Evolutionary conservation across 768 basidiomycete genomes (phyloP).

Genomic region (Rhizopogon vinicolor): DNA sequence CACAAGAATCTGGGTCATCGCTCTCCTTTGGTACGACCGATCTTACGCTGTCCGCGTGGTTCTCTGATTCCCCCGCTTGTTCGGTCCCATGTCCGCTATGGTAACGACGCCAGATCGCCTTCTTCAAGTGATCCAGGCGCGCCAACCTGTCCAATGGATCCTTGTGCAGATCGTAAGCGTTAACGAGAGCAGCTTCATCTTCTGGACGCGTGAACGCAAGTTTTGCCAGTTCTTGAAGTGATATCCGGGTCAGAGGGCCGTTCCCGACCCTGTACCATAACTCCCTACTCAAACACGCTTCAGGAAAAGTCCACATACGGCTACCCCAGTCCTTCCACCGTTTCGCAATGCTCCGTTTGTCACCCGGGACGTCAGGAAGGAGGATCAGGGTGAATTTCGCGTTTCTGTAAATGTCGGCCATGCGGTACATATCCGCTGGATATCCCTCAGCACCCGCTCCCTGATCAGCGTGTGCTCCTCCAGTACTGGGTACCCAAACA

Average conservation of each 20-base stretch:
- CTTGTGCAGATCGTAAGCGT: conserved; percentile 11
- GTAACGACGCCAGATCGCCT: conserved; percentile 10
- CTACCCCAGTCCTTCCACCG: conserved; percentile 12
- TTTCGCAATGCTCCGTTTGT: not conserved
- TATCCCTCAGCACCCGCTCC: not conserved
- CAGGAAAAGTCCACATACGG: conserved; percentile 13
- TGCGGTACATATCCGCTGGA: conserved; percentile 9
- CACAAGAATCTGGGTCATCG: too few species aligned
- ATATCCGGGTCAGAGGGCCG: conserved; percentile 9
- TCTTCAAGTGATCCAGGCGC: conserved; percentile 11
- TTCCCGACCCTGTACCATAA: conserved; percentile 11
- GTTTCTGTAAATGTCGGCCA: conserved; percentile 11
- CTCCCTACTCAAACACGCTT: conserved; percentile 14
- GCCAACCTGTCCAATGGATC: conserved; percentile 19
- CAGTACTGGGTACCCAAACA: too few species aligned
- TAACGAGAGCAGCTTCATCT: conserved; percentile 15
- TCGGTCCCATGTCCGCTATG: not conserved
- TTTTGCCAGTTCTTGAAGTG: conserved; percentile 19
- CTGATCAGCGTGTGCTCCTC: too few species aligned
- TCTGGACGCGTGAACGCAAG: conserved; percentile 10
- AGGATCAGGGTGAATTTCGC: conserved; percentile 8
- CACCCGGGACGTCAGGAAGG: conserved; percentile 27
- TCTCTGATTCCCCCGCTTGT: not conserved
- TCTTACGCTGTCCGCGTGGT: too few species aligned
- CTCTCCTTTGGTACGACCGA: not conserved